Evolutionary conservation across 2,329 filamentous ascomycete genomes (phyloP), one percentile per base, ranked within the genome.

Genomic region (Beauveria caledonica): DNA sequence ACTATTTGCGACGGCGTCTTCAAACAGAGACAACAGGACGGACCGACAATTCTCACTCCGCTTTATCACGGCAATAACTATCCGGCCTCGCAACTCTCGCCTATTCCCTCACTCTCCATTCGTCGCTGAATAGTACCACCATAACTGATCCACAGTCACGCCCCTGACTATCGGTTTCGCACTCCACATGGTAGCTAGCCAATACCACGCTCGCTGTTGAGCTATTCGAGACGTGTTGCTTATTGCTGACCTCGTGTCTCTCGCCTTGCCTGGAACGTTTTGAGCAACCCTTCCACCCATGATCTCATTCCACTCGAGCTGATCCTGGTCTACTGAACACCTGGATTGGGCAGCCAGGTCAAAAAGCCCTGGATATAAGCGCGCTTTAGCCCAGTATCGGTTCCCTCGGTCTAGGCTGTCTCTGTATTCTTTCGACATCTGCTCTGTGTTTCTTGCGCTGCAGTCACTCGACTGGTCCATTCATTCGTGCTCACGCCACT

Each of bases 171-270:
- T 44, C 25, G 39, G 40, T 27, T 9, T 39, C 17, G 25, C 25
- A 60, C 49, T 21, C 25, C 57, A 53, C 57, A 60, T 53, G 57
- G 39, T 39, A 25, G 29, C 42, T 21, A 21, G 15, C 40, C 48
- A 46, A 60, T 40, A 27, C 39, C 40, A 53, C 49, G 10, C 40
- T 48, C 57, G 40, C 49, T 29, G 15, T 46, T 60, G 49, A 60
- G 49, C 49, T 40, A 21, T 23, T 42, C 5, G n/a, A 58, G 56
- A 44, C 46, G 56, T n/a, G 57, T 40, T 52, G 36, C 27, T 23
- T 5, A 3, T 54, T 40, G 23, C 39, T 21, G 19, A 10, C 2
- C 21, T 33, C 13, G 1, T 11, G n/a, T n/a, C n/a, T 39, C 10
- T 19, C 19, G 4, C 2, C 15, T 19, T 5, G 13, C 25, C 36